Evolutionary conservation across 768 basidiomycete genomes (phyloP).

Genomic region (Cystofilobasidium ferigula): DNA sequence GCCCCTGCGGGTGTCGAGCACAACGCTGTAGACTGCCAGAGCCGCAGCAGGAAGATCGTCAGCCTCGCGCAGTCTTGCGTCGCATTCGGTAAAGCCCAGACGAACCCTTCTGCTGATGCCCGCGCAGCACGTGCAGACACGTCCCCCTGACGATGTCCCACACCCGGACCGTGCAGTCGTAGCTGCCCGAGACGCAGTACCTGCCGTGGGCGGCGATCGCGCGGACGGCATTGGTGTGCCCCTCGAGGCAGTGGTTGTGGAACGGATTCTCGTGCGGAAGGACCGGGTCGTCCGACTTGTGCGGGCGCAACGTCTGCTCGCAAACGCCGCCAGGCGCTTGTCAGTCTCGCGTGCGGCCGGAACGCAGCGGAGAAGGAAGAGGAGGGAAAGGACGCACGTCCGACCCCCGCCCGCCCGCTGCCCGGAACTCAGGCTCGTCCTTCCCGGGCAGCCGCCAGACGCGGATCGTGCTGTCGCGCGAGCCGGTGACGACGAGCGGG

Average conservation of each 20-base stretch:
- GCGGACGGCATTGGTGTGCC: slow-evolving; percentile 83
- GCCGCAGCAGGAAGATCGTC: not conserved
- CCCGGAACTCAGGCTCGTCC: slow-evolving; percentile 64
- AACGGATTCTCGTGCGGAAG: slow-evolving; percentile 61
- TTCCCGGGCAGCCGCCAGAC: slow-evolving; percentile 60
- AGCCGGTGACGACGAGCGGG: slow-evolving; percentile 62
- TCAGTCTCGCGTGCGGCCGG: no score
- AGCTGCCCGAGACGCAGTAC: slow-evolving; percentile 86
- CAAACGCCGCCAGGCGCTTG: not conserved
- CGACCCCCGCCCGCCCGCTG: slow-evolving; percentile 40
- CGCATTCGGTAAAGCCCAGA: slow-evolving; percentile 2
- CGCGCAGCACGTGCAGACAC: slow-evolving; percentile 67
- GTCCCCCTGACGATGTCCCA: slow-evolving; percentile 83
- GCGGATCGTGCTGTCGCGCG: slow-evolving; percentile 54
- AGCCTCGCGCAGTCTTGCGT: not conserved
- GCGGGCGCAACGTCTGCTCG: not conserved
- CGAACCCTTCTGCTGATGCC: slow-evolving; percentile 84
- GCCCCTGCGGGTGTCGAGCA: slow-evolving; percentile 70
- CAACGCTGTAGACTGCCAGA: slow-evolving; percentile 81
- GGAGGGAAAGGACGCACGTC: slow-evolving; percentile 36
- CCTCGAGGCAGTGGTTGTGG: slow-evolving; percentile 69
- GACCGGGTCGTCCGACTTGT: slow-evolving; percentile 19
- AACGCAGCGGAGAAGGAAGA: not conserved
- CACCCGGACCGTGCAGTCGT: slow-evolving; percentile 86
- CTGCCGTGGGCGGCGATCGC: slow-evolving; percentile 83